Evolutionary conservation across 805 yeast genomes (phyloP).

Genomic region (Suhomyces prunicola): DNA sequence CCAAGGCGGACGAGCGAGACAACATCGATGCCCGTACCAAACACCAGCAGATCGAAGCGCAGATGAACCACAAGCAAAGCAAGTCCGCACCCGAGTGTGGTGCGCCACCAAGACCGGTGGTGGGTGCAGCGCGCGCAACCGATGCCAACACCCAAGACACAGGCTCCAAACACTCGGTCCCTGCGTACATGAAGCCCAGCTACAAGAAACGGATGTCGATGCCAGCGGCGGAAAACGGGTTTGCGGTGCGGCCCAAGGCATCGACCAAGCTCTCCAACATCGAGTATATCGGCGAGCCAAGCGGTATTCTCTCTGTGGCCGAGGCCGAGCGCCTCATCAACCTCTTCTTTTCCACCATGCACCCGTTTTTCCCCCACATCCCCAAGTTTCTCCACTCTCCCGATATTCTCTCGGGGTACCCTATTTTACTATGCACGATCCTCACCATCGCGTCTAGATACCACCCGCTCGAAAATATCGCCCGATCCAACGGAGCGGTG

Average conservation of each 20-base stretch:
- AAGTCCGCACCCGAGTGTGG: background rate
- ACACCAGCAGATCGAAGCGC: slow-evolving; percentile 44
- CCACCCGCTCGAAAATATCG: slow-evolving; percentile 51
- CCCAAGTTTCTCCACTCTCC: slow-evolving; percentile 71
- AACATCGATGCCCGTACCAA: slow-evolving; percentile 50
- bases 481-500: slow-evolving; percentile 23
- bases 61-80: background rate
- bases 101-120: background rate
- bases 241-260: slow-evolving; percentile 45
- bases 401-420: slow-evolving; percentile 67
- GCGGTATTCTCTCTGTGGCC: slow-evolving; percentile 54
- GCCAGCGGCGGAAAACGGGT: slow-evolving; percentile 43
- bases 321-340: slow-evolving; percentile 59
- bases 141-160: background rate
- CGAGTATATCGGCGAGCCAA: slow-evolving; percentile 59
- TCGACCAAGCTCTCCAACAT: slow-evolving; percentile 51
- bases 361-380: slow-evolving; percentile 86
- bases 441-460: slow-evolving; percentile 79
- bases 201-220: slow-evolving; percentile 28
- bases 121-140: background rate
- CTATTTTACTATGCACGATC: slow-evolving; percentile 76
- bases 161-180: slow-evolving; percentile 10
- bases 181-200: slow-evolving; percentile 18
- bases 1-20: slow-evolving; percentile 65
- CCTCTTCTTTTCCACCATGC: slow-evolving; percentile 71